phyloP scores from a whole-genome alignment of 192 early-diverging fungal genomes.

The Linnemannia zychae region DNA sequence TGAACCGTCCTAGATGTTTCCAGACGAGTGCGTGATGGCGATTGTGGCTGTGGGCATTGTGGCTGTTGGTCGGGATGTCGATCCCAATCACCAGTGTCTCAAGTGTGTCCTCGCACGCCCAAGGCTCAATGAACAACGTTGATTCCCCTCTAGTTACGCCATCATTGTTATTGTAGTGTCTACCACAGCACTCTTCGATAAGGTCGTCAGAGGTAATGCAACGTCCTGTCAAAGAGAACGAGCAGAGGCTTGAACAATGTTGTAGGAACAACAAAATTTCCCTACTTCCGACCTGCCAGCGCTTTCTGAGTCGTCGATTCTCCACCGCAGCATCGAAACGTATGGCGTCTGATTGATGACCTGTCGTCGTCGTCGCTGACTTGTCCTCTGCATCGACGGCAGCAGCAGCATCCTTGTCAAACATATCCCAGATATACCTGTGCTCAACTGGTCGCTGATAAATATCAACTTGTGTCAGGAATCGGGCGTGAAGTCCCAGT shows the following conservation, averaged over 20 bases:
- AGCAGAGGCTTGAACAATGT: background rate
- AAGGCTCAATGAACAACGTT: background rate
- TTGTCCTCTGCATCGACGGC: background rate
- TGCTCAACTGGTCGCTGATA: background rate
- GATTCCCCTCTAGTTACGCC: background rate
- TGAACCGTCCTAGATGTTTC: background rate
- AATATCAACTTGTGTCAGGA: background rate
- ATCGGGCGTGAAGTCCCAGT: background rate
- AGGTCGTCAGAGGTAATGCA: background rate
- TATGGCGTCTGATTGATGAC: background rate
- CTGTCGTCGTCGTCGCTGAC: background rate
- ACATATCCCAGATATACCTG: background rate
- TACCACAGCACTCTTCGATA: background rate
- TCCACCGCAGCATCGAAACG: background rate
- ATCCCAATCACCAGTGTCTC: background rate
- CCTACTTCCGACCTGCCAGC: background rate
- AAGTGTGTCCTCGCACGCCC: background rate
- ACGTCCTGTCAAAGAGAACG: background rate
- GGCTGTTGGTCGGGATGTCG: background rate
- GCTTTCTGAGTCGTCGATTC: background rate
- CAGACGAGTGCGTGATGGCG: background rate
- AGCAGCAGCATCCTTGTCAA: background rate
- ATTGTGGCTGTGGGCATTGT: background rate
- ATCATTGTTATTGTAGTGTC: background rate
- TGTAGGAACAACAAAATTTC: background rate